Percentiles rank a stretch among this genome's conserved stretches.
These are phyloP conservation scores for Corylus americana DNA, from an alignment of 306 rosid species.

Conservation along the genomic window DNA sequence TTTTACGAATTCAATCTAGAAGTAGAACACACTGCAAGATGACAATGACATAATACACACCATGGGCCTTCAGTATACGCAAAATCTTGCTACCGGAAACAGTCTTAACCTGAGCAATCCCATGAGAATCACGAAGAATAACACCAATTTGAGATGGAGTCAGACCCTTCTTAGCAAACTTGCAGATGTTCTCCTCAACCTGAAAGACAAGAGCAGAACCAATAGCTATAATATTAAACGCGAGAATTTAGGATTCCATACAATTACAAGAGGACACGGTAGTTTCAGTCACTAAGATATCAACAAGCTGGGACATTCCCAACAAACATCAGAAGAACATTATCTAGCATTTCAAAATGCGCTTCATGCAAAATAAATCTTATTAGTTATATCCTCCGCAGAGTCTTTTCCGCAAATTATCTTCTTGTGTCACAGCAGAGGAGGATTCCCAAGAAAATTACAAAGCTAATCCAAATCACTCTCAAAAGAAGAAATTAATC, in stretches of 20 bases:
- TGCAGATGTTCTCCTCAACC: constrained; percentile 84
- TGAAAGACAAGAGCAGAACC: constrained; percentile 14
- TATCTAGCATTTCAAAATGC: not conserved
- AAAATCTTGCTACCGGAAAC: constrained; percentile 77
- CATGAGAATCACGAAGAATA: constrained; percentile 84
- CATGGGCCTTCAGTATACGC: constrained; percentile 82
- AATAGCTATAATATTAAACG: not conserved
- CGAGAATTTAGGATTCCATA: not conserved
- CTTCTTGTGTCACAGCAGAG: not conserved
- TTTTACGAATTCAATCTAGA: not conserved
- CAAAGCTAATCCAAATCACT: not conserved
- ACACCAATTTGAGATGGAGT: constrained; percentile 95
- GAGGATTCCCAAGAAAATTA: not conserved
- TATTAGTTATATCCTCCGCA: not conserved
- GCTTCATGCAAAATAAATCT: not conserved
- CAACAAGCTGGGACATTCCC: not conserved
- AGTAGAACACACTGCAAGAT: not conserved
- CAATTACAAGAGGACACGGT: not conserved
- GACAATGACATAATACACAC: constrained; percentile 25
- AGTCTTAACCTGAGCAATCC: constrained; percentile 76
- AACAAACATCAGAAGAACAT: not conserved
- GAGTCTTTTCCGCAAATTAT: not conserved
- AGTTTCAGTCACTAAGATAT: not conserved
- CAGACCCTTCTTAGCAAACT: constrained; percentile 90
- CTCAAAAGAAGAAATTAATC: too few species aligned